Percentiles rank a stretch among this genome's conserved stretches.
Evolutionary conservation across 1,139 yeast species (phyloP).

Genomic region (Meyerozyma elateridarum): DNA sequence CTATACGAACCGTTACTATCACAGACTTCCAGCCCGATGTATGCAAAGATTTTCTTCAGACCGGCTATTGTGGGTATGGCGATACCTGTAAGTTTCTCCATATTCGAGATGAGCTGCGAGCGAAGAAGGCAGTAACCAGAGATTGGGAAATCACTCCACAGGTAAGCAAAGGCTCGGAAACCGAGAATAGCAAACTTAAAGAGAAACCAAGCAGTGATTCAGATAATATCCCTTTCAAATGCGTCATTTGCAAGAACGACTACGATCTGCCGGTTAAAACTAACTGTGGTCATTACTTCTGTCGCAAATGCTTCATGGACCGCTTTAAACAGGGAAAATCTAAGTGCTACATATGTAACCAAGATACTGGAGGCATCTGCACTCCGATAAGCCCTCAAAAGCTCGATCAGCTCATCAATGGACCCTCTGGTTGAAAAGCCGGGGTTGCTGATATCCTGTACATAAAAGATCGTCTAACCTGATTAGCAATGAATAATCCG

Average conservation of each 20-base stretch:
- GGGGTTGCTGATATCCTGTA: too few relatives aligned
- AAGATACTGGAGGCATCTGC: slow-evolving; percentile 53
- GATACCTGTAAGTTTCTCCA: slow-evolving; percentile 97
- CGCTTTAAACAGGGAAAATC: slow-evolving; percentile 36
- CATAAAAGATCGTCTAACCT: too few relatives aligned
- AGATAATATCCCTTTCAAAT: slow-evolving; percentile 50
- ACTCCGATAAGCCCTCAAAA: slow-evolving; percentile 21
- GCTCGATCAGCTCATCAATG: slow-evolving; percentile 5
- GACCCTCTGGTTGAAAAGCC: slow-evolving; percentile 1
- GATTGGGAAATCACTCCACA: slow-evolving; percentile 60
- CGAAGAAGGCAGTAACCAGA: slow-evolving; percentile 60
- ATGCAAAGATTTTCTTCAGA: slow-evolving; percentile 86
- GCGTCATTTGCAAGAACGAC: slow-evolving; percentile 57
- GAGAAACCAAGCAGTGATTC: slow-evolving; percentile 2
- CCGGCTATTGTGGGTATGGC: slow-evolving; percentile 97
- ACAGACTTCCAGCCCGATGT: slow-evolving; percentile 92
- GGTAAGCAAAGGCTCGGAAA: slow-evolving; percentile 9
- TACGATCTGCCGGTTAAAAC: slow-evolving; percentile 60
- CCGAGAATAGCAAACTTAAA: too few relatives aligned
- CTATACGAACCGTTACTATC: slow-evolving; percentile 66
- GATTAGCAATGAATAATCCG: too few relatives aligned
- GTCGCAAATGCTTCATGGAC: slow-evolving; percentile 57
- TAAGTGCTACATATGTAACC: slow-evolving; percentile 54
- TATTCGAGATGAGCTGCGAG: slow-evolving; percentile 78
- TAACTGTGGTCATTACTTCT: slow-evolving; percentile 61